Percentiles rank a stretch among this genome's conserved stretches.
Conservation (phyloP, 2,329 filamentous ascomycete species). For the Apiospora phragmitis region DNA sequence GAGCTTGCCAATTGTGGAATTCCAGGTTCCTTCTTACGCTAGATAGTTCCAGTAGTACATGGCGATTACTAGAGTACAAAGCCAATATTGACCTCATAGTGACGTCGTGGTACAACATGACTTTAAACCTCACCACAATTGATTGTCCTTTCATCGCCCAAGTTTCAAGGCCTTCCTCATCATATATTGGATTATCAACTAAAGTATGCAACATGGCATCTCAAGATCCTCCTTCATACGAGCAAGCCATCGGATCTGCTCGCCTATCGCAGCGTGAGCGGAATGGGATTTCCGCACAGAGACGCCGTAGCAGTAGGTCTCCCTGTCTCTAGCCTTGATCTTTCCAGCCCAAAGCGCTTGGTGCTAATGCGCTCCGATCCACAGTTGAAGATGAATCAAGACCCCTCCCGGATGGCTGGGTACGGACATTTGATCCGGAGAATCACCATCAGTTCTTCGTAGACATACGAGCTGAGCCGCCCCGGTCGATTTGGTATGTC, state of each 20-base stretch:
- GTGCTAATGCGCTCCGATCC: not conserved
- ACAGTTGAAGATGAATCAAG: constrained; percentile 58
- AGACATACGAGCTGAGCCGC: constrained; percentile 54
- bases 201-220: not conserved
- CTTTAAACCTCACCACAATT: not conserved
- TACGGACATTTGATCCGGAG: constrained; percentile 54
- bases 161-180: not conserved
- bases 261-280: not conserved
- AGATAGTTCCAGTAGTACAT: too few species aligned
- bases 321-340: not conserved
- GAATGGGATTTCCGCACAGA: not conserved
- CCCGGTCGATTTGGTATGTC: constrained; percentile 51
- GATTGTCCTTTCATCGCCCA: too few species aligned
- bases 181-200: not conserved
- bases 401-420: constrained; percentile 55
- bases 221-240: not conserved
- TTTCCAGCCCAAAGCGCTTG: not conserved
- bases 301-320: not conserved
- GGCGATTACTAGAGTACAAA: not conserved
- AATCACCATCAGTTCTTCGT: constrained; percentile 63
- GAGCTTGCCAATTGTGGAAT: not conserved
- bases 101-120: not conserved
- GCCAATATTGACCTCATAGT: not conserved
- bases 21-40: not conserved
- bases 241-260: not conserved